phyloP scores from a whole-genome alignment of 495 filamentous ascomycete species.

The Penicillium atrosanguineum region DNA sequence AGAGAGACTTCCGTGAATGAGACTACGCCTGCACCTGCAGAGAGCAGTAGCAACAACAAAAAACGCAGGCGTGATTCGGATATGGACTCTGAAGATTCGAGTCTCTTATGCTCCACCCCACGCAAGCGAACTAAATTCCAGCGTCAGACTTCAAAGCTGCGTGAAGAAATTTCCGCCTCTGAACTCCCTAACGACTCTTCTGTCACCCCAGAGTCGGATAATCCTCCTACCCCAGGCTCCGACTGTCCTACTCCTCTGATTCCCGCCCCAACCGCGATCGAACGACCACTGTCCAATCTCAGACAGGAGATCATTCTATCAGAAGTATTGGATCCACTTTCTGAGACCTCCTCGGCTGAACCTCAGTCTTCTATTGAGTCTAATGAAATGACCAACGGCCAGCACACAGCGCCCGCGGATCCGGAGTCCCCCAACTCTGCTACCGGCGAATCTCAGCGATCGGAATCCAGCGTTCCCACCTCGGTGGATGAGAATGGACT shows the following conservation, averaged over 20 bases:
- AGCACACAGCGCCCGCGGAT: conserved; percentile 15
- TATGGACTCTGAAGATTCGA: conserved; percentile 33
- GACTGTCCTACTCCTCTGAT: conserved; percentile 3
- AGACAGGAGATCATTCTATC: conserved; percentile 15
- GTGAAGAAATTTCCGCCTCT: conserved; percentile 38
- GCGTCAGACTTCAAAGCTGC: conserved; percentile 38
- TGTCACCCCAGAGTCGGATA: conserved; percentile 13
- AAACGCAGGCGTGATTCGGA: conserved; percentile 46
- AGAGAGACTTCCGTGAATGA: conserved; percentile 35
- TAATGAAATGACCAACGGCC: conserved; percentile 3
- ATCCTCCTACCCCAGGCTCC: conserved; percentile 13
- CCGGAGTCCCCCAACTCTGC: conserved; percentile 32
- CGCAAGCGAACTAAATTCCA: conserved; percentile 39
- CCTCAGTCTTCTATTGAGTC: not conserved
- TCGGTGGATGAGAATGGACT: conserved; percentile 31
- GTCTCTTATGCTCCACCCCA: conserved; percentile 29
- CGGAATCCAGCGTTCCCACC: conserved; percentile 37
- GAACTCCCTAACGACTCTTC: conserved; percentile 24
- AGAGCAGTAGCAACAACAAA: conserved; percentile 19
- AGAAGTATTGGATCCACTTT: conserved; percentile 2
- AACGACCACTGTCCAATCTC: conserved; percentile 15
- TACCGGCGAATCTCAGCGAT: conserved; percentile 36
- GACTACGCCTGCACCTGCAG: conserved; percentile 7
- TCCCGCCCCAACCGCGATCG: not conserved
- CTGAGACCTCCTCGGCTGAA: conserved; percentile 3